Evolutionary conservation across 2,329 filamentous ascomycete species (phyloP).

Genomic region (Penicillium oxalicum): DNA sequence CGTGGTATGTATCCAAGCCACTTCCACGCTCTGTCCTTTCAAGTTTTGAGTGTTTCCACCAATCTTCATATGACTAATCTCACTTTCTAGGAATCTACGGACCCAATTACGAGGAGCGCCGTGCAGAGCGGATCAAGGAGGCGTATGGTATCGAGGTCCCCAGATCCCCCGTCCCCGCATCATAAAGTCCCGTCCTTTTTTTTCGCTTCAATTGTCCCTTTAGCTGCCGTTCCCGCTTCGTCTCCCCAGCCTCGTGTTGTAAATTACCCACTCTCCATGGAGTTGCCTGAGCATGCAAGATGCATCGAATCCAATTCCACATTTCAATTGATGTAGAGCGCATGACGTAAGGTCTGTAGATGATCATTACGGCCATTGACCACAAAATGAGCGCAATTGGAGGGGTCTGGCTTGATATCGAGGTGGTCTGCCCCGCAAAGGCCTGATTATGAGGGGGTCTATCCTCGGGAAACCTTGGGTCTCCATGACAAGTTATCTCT

Average conservation of each 20-base stretch:
- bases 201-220: slow-evolving; percentile 15
- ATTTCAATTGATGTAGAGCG: slow-evolving; percentile 12
- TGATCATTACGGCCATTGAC: background rate
- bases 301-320: slow-evolving; percentile 12
- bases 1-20: slow-evolving; percentile 55
- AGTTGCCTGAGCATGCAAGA: slow-evolving; percentile 20
- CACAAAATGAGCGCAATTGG: background rate
- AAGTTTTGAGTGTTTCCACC: background rate
- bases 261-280: slow-evolving; percentile 25
- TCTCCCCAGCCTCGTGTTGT: slow-evolving; percentile 20
- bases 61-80: background rate
- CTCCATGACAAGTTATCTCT: no score
- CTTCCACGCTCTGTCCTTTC: no score
- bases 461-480: no score
- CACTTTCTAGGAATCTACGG: slow-evolving; percentile 62
- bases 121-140: slow-evolving; percentile 73
- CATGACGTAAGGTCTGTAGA: slow-evolving; percentile 7
- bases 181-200: slow-evolving; percentile 26
- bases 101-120: slow-evolving; percentile 77
- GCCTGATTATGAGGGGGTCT: no score
- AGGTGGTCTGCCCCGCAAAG: no score
- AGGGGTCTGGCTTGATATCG: no score
- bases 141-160: slow-evolving; percentile 83
- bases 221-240: slow-evolving; percentile 15
- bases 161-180: slow-evolving; percentile 46